These are phyloP conservation scores for Xylaria sp. DNA, from an alignment of 2,329 filamentous ascomycete species.

Conservation along the genomic window DNA sequence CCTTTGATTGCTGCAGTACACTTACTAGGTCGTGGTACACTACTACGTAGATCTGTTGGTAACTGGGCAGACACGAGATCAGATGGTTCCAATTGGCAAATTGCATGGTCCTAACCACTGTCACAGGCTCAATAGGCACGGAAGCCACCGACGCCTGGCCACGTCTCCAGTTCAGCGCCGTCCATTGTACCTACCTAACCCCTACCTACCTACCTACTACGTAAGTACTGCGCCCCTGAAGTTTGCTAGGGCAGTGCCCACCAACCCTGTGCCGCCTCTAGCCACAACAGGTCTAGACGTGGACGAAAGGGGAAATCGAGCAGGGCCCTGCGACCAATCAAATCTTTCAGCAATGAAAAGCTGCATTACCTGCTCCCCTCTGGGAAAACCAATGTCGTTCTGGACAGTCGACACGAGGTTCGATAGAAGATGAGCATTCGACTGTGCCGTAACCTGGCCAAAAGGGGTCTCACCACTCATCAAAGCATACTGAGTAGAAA, in stretches of 20 bases:
- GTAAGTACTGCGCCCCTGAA: slow-evolving; percentile 33
- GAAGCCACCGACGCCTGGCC: slow-evolving; percentile 31
- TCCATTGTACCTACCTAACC: too few relatives aligned
- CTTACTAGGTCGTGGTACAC: neutral
- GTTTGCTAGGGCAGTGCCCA: slow-evolving; percentile 3
- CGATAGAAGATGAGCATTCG: slow-evolving; percentile 26
- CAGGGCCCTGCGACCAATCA: slow-evolving; percentile 37
- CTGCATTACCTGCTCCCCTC: slow-evolving; percentile 10
- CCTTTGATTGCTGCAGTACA: slow-evolving; percentile 25
- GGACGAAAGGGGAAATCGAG: slow-evolving; percentile 37
- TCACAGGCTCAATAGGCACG: slow-evolving; percentile 19
- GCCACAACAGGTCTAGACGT: slow-evolving; percentile 26
- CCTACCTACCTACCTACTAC: too few relatives aligned
- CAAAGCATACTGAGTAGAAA: neutral
- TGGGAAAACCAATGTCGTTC: slow-evolving; percentile 26
- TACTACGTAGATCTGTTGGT: neutral
- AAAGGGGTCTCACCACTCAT: neutral
- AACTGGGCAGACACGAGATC: slow-evolving; percentile 34
- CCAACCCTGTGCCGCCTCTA: slow-evolving; percentile 22
- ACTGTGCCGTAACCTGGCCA: neutral
- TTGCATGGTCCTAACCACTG: slow-evolving; percentile 17
- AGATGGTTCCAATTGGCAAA: slow-evolving; percentile 32
- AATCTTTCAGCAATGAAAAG: neutral
- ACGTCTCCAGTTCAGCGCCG: slow-evolving; percentile 14
- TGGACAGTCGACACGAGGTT: slow-evolving; percentile 32